Evolutionary conservation across 176 grass and related monocot genomes (phyloP).

Genomic region (Juncus inflexus): DNA sequence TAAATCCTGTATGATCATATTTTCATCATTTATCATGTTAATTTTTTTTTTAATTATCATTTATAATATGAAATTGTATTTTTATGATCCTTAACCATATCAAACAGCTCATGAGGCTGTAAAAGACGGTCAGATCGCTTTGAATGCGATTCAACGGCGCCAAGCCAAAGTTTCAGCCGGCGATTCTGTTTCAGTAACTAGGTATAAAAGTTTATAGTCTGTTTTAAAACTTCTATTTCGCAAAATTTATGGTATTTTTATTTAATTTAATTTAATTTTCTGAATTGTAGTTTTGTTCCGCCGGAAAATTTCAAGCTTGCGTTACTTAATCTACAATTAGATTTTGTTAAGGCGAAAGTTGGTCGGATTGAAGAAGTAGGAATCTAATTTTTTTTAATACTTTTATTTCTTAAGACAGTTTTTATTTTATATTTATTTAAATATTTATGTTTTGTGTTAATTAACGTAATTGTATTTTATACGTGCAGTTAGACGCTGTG

Average conservation of each 20-base stretch:
- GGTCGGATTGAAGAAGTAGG: constrained; percentile 63
- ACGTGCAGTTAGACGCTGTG: constrained; percentile 82
- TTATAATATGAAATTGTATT: too few relatives aligned
- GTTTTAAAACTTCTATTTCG: not conserved
- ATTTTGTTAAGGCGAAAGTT: constrained; percentile 64
- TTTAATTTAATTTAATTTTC: constrained; percentile 19
- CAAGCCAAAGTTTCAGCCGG: constrained; percentile 90
- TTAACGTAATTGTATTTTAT: constrained; percentile 28
- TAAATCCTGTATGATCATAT: too few relatives aligned
- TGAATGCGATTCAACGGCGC: constrained; percentile 90
- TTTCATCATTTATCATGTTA: too few relatives aligned
- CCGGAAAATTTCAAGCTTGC: constrained; percentile 75
- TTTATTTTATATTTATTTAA: constrained; percentile 1
- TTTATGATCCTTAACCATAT: constrained; percentile 53
- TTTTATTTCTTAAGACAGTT: not conserved
- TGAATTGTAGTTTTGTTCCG: constrained; percentile 61
- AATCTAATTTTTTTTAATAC: not conserved
- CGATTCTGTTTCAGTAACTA: constrained; percentile 67
- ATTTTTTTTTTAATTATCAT: too few relatives aligned
- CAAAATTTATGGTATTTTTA: constrained; percentile 7
- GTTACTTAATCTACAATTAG: constrained; percentile 70
- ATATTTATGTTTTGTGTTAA: constrained; percentile 1
- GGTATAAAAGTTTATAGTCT: constrained; percentile 33
- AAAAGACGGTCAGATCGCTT: constrained; percentile 51
- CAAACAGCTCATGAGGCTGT: constrained; percentile 71